phyloP scores from a whole-genome alignment of 768 basidiomycete species.

The Boletus speciosus region DNA sequence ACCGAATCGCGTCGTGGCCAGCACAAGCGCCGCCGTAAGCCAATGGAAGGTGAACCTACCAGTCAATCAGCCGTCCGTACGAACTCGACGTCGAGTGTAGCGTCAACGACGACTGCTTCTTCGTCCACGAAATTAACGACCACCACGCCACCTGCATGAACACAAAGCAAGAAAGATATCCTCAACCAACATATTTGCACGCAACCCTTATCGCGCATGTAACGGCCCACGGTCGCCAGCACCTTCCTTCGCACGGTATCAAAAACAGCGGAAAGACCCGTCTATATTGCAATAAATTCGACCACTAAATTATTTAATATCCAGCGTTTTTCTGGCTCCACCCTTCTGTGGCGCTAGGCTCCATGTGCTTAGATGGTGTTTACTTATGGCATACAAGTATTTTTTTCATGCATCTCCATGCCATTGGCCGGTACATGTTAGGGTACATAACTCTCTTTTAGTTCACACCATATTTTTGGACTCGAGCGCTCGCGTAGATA shows the following conservation, averaged over 20 bases:
- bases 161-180: constrained; percentile 4
- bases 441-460: constrained; percentile 22
- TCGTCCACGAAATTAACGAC: constrained; percentile 23
- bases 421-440: constrained; percentile 9
- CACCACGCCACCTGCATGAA: constrained; percentile 20
- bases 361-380: constrained; percentile 14
- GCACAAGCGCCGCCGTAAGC: constrained; percentile 39
- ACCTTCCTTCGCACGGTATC: constrained; percentile 9
- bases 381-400: constrained; percentile 13
- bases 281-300: constrained; percentile 21
- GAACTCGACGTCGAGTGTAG: constrained; percentile 17
- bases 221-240: constrained; percentile 3
- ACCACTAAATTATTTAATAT: constrained; percentile 25
- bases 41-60: constrained; percentile 23
- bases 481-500: constrained; percentile 2
- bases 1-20: constrained; percentile 48
- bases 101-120: constrained; percentile 12
- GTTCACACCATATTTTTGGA: constrained; percentile 21
- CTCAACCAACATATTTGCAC: neutral
- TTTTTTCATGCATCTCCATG: constrained; percentile 4
- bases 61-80: constrained; percentile 19
- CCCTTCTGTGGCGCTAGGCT: constrained; percentile 9
- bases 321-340: constrained; percentile 8
- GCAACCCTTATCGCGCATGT: constrained; percentile 11
- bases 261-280: constrained; percentile 16